Evolutionary conservation across 2,329 filamentous ascomycete species (phyloP), one percentile per base, ranked within the genome.

Genomic region (Didymella pinodella): DNA sequence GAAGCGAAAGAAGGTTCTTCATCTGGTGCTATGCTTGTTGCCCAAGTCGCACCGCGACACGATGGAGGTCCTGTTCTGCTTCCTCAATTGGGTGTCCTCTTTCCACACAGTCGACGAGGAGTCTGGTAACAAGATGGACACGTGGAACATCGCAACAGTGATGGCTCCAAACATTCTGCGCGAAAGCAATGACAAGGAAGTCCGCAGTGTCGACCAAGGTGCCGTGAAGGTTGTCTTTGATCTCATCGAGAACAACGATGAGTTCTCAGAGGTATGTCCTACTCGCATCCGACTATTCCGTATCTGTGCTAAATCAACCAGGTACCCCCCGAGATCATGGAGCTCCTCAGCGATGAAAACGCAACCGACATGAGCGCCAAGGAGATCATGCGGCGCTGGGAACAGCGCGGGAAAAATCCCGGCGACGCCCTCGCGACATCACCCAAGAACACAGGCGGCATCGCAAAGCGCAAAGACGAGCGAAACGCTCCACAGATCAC

Each of bases 81-180:
- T 99, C 83, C 84, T 99, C 46, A 97, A 97, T 72, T 99, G 95
- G 94, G 92, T 93, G 5, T 93, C 93, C 4, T 97, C 93, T 1
- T 99, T 99, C 82, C 94, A 96, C 63, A 93, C 97, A 73, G 89
- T 99, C 14, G 95, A 99, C 69, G 95, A 99, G 72, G 95, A 99
- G 75, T 91, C 90, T 22, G 95, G 95, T 26, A 97, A 94, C 68
- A 97, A 98, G 83, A 99, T 99, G 95, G 95, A 99, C 75, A 91
- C 96, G 52, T 93, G 96, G 81, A 99, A 99, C 73, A 85, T 99
- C 63, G 92, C 95, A 3, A 98, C 96, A 3, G 95, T 99, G 63
- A 97, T 99, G 77, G 93, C 94, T 5, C 95, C 95, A 0, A 99
- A 99, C 71, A 92, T 99, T 62, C 84, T 97, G 12, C 93, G 91